A percentile compares a stretch with the other conserved stretches of the same genome.
Conservation (phyloP, 345 rosid genomes). For the Clausena lansium region DNA sequence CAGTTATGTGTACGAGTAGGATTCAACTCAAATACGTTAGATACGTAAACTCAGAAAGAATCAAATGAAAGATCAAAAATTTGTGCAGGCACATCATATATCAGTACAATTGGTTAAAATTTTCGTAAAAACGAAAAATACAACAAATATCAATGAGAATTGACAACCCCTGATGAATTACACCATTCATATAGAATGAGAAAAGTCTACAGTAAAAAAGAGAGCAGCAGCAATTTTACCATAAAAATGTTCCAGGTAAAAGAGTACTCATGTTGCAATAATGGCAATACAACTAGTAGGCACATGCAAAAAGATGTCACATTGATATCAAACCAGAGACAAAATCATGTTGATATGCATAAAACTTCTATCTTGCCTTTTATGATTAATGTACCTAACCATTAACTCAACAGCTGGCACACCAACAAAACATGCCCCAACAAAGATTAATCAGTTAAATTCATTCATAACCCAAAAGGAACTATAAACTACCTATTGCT, state of each 20-base stretch:
- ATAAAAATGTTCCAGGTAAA: background rate
- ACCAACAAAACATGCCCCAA: background rate
- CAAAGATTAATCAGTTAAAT: background rate
- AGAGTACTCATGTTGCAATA: background rate
- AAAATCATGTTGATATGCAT: background rate
- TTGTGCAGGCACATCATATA: background rate
- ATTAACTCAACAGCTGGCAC: background rate
- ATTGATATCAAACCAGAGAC: background rate
- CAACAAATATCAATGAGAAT: background rate
- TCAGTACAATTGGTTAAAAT: background rate
- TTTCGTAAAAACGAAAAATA: background rate
- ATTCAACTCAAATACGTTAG: background rate
- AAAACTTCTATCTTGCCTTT: no score
- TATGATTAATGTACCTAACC: background rate
- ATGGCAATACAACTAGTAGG: background rate
- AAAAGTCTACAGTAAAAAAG: background rate
- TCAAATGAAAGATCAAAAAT: background rate
- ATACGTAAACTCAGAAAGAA: background rate
- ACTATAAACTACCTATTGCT: slow-evolving; percentile 23
- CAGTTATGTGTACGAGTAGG: background rate
- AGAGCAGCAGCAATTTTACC: background rate
- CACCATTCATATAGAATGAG: background rate
- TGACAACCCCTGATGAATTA: background rate
- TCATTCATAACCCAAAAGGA: background rate
- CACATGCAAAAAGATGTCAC: background rate